Evolutionary conservation across 164 flowering plant species (phyloP), one percentile per base, ranked within the genome.

Genomic region (Vitis rupestris): DNA sequence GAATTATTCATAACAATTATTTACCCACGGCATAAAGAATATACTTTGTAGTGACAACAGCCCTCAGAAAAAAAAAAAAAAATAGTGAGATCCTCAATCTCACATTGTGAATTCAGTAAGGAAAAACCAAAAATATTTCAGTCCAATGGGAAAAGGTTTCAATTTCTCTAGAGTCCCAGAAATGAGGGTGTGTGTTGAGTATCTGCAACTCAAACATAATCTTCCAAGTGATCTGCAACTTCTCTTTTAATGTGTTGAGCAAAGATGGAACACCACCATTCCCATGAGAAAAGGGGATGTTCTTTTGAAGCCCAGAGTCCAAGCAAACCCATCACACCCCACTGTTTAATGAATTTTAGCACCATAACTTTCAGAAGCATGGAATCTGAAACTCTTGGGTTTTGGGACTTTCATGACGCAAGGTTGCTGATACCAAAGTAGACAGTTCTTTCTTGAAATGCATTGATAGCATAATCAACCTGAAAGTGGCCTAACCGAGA

Each of bases 381-480:
- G 17, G 17, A 61, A 61, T 50, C 30, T 17, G 54, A 14, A 44
- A 4, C 23, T 54, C 50, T 61, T 31, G 8, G n/a, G 52, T 3
- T 15, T 27, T 31, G 14, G n/a, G 50, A 10, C 31, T 6, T 44
- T 88, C 82, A 88, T 23, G 89, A 81, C 19, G 82, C 68, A 59
- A 84, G 75, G 61, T 84, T 91, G 72, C 87, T 90, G 76, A 94
- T 69, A 72, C 92, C 90, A 55, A 90, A 88, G 77, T 87, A 94
- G 37, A 91, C 71, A 8, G 91, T 91, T 72, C 75, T 85, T 67
- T 91, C 96, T 50, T 87, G 88, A 67, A 84, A 89, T 9, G 89
- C 84, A 70, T 94, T 94, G 70, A 89, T 74, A 63, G 97, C 97
- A 78, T 82, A 90, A 73, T 92, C 97, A 50, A 90, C 73, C 76